These are phyloP conservation scores for Mallotus nudiflorus DNA, from an alignment of 345 rosid species.

Conservation along the genomic window DNA sequence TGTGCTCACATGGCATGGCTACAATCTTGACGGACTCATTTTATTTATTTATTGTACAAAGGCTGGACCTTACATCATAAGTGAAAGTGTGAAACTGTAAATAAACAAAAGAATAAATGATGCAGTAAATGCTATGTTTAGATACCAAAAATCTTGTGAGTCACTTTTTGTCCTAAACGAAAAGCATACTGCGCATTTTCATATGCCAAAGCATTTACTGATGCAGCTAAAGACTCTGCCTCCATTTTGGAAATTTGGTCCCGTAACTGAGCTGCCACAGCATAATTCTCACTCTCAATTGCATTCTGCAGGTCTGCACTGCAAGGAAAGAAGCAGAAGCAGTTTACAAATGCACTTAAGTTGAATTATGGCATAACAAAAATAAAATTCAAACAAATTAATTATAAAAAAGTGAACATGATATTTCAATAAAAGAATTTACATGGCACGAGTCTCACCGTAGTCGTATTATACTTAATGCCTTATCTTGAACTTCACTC, in stretches of 20 bases:
- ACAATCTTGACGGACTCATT: not conserved
- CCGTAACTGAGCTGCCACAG: slow-evolving; percentile 68
- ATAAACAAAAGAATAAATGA: slow-evolving; percentile 4
- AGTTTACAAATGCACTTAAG: slow-evolving; percentile 1
- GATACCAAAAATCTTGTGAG: slow-evolving; percentile 73
- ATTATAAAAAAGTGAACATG: not conserved
- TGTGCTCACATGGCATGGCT: not conserved
- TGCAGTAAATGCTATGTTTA: slow-evolving; percentile 6
- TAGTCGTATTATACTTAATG: slow-evolving; percentile 61
- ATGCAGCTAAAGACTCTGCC: slow-evolving; percentile 82
- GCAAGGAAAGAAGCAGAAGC: slow-evolving; percentile 32
- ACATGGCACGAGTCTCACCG: slow-evolving; percentile 47
- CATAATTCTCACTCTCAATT: slow-evolving; percentile 72
- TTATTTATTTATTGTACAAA: not conserved
- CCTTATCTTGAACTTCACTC: slow-evolving; percentile 97
- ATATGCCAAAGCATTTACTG: slow-evolving; percentile 77
- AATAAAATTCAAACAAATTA: slow-evolving; percentile 2
- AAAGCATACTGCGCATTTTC: slow-evolving; percentile 78
- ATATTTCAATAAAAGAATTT: not conserved
- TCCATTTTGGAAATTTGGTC: slow-evolving; percentile 78
- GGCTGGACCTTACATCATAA: not conserved
- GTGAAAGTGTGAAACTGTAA: not conserved
- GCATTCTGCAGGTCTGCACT: slow-evolving; percentile 88
- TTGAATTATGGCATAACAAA: not conserved
- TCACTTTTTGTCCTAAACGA: slow-evolving; percentile 91